Evolutionary conservation across 2,329 filamentous ascomycete species (phyloP), one percentile per base, ranked within the genome.

Genomic region (Fusarium neocosmosporiellum): DNA sequence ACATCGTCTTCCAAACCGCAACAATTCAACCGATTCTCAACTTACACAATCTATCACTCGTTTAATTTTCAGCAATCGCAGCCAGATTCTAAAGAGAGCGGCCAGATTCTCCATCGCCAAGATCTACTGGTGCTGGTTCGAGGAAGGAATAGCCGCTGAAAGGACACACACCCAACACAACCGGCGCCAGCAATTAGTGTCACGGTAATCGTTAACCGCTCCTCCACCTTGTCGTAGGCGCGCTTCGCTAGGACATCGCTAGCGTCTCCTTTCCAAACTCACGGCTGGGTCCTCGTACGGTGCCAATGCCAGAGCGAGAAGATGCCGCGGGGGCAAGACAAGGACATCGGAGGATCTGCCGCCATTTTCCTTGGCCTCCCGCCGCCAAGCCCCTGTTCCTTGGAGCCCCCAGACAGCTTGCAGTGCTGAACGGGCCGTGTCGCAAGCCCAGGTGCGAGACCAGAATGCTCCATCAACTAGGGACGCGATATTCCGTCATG

Each of bases 181-280:
- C 43, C 22, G 61, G 22, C 27, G 24, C 29, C 34, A 27, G 29
- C 53, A 46, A 46, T 48, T 41, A 65, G 59, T 43, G 27, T 34
- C 43, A 62, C 67, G 63, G 70, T 59, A 62, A 65, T 36, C 57
- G 33, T 73, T 68, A 68, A 60, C 70, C 67, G 70, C 68, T 36
- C 58, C 55, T 36, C 46, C 34, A 59, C 36, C 27, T 36, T 54
- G 43, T 34, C 66, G 50, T 66, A 48, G 67, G 29, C 46, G 60
- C 60, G 48, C 60, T 63, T 63, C 48, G 22, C 20, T 18, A 53
- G 27, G 50, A 29, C 61, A 31, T 58, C 37, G 13, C 39, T 63
- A 63, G 59, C 34, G 34, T 27, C 34, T 33, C 59, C 43, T 50
- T 34, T 61, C 37, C 41, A 61, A 43, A 46, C 18, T 29, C 41